Evolutionary conservation across 2,329 filamentous ascomycete species (phyloP).

Genomic region (Aspergillus carbonarius): DNA sequence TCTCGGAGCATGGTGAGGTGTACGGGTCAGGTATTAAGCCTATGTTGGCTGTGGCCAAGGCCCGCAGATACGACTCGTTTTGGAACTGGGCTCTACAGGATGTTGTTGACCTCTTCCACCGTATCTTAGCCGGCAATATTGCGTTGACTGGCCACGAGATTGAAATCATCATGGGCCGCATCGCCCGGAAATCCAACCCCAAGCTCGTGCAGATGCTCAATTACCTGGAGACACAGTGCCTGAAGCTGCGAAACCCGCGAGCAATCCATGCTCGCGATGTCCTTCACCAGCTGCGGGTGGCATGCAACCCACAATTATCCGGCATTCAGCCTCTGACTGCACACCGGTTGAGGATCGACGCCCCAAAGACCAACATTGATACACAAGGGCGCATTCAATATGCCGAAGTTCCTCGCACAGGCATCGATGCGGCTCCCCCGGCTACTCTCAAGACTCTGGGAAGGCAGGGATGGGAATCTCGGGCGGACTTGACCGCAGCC

Average conservation of each 20-base stretch:
- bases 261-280: background rate
- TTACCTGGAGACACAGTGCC: background rate
- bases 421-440: background rate
- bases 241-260: background rate
- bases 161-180: background rate
- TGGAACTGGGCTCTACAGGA: conserved; percentile 9
- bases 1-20: conserved; percentile 3
- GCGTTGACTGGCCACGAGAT: background rate
- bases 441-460: background rate
- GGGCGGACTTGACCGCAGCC: background rate
- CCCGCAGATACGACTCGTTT: conserved; percentile 2
- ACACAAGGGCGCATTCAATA: background rate
- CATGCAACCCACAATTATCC: background rate
- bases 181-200: background rate
- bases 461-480: background rate
- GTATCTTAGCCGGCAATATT: background rate
- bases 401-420: background rate
- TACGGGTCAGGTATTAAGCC: conserved; percentile 1
- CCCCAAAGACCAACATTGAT: background rate
- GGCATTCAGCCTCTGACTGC: background rate
- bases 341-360: background rate
- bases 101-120: background rate
- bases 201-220: background rate
- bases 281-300: background rate
- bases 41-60: background rate